Percentiles rank a stretch among this genome's conserved stretches.
phyloP scores from a whole-genome alignment of 108 stramenopile species.

The Nitzschia sp. region DNA sequence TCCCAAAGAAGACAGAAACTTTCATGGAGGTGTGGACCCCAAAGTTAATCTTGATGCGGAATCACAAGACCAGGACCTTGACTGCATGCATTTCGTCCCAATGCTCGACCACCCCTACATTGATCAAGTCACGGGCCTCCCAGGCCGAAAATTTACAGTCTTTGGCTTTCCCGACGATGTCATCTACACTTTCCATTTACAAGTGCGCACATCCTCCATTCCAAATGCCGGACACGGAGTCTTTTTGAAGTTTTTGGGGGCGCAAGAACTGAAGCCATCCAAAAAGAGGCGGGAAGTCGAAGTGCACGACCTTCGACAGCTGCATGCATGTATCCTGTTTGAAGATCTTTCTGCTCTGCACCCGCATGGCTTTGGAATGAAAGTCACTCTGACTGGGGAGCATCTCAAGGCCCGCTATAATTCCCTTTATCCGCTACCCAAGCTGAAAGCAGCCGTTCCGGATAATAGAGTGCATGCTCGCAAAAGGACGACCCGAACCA shows the following conservation, averaged over 20 bases:
- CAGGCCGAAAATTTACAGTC: constrained; percentile 4
- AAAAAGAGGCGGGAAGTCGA: constrained; percentile 1
- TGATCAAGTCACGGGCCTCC: neutral
- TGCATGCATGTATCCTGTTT: neutral
- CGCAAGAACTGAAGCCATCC: constrained; percentile 40
- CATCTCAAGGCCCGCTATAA: constrained; percentile 48
- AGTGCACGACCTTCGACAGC: neutral
- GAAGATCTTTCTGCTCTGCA: constrained; percentile 19
- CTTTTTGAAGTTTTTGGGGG: constrained; percentile 71
- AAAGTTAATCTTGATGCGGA: neutral
- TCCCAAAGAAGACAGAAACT: neutral
- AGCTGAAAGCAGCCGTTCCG: constrained; percentile 11
- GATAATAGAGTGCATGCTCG: neutral
- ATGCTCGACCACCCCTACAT: neutral
- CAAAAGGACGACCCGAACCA: neutral
- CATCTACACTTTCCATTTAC: constrained; percentile 55
- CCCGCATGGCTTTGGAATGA: constrained; percentile 29
- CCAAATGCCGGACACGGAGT: constrained; percentile 62
- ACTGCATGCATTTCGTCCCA: neutral
- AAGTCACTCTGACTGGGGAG: constrained; percentile 44
- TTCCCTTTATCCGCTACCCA: constrained; percentile 33
- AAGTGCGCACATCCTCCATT: constrained; percentile 53
- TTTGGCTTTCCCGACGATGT: constrained; percentile 5
- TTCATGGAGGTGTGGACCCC: constrained; percentile 8
- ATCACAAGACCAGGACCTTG: neutral